A percentile compares a stretch with the other conserved stretches of the same genome.
Evolutionary conservation across 192 early-diverging fungal genomes (phyloP).

Genomic region (Podila epicladia): DNA sequence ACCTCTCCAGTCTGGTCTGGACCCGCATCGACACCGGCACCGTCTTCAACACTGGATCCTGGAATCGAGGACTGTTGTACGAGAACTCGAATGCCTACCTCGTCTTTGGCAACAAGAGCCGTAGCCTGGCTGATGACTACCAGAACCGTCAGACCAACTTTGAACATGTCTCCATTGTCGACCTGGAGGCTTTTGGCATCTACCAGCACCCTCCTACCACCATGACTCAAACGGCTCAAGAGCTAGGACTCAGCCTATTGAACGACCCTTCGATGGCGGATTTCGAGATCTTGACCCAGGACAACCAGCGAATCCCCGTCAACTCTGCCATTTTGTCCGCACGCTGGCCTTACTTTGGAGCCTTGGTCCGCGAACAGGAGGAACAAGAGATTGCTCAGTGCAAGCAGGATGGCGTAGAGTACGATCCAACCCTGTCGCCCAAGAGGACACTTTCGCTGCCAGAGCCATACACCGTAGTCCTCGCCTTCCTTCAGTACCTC

Average conservation of each 20-base stretch:
- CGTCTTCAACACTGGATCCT: slow-evolving; percentile 74
- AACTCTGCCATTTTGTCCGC: slow-evolving; percentile 63
- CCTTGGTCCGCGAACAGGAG: slow-evolving; percentile 51
- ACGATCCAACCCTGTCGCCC: slow-evolving; percentile 51
- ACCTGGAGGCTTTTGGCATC: slow-evolving; percentile 79
- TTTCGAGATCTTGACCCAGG: slow-evolving; percentile 65
- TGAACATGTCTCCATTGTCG: slow-evolving; percentile 75
- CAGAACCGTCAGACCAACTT: slow-evolving; percentile 84
- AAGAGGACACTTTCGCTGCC: slow-evolving; percentile 53
- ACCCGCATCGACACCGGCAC: slow-evolving; percentile 74
- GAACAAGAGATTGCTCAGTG: slow-evolving; percentile 24
- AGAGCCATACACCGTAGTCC: slow-evolving; percentile 60
- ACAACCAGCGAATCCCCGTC: slow-evolving; percentile 61
- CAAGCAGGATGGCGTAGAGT: slow-evolving; percentile 21
- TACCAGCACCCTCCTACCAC: slow-evolving; percentile 65
- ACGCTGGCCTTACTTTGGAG: slow-evolving; percentile 68
- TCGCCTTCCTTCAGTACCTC: slow-evolving; percentile 72
- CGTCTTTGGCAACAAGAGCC: slow-evolving; percentile 76
- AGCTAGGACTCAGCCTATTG: slow-evolving; percentile 66
- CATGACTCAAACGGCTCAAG: slow-evolving; percentile 65
- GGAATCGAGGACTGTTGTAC: slow-evolving; percentile 79
- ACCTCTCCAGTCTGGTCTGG: slow-evolving; percentile 70
- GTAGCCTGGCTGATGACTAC: slow-evolving; percentile 79
- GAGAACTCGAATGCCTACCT: slow-evolving; percentile 71
- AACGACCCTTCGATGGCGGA: slow-evolving; percentile 66